A percentile compares a stretch with the other conserved stretches of the same genome.
These are phyloP conservation scores for Gymnopilus junonius DNA, from an alignment of 768 basidiomycete genomes.

Conservation along the genomic window DNA sequence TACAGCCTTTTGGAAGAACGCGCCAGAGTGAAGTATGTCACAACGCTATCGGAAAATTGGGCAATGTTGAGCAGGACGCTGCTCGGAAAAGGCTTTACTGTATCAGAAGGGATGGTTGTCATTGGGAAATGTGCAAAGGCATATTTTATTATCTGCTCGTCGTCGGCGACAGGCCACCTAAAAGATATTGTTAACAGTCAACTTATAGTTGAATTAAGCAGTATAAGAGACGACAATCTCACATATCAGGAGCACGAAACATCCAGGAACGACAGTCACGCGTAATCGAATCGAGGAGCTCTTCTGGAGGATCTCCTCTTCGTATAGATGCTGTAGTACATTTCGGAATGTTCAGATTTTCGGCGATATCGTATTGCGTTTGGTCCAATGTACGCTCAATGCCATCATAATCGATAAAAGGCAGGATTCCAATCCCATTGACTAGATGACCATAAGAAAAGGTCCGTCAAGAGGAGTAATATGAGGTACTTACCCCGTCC, in stretches of 20 bases:
- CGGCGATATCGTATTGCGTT: conserved; percentile 1
- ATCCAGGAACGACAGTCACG: conserved; percentile 13
- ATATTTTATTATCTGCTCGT: too few relatives aligned
- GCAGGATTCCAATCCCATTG: not conserved
- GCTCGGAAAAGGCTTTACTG: not conserved
- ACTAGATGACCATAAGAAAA: not conserved
- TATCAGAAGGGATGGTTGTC: not conserved
- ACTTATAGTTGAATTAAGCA: not conserved
- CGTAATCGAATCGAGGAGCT: not conserved
- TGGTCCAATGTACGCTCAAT: conserved; percentile 8
- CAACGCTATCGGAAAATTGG: not conserved
- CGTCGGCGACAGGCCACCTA: not conserved
- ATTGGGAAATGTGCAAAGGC: not conserved
- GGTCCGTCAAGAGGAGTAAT: not conserved
- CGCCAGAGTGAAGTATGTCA: not conserved
- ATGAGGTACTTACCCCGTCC: conserved; percentile 1
- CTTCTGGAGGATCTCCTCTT: not conserved
- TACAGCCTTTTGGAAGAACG: not conserved
- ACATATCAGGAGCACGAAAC: conserved; percentile 10
- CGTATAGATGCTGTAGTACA: not conserved
- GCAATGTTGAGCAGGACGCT: not conserved
- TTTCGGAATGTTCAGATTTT: not conserved
- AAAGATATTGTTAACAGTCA: not conserved
- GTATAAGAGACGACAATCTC: not conserved
- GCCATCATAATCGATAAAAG: not conserved